Evolutionary conservation across 805 yeast genomes (phyloP).

Genomic region (Alloascoidea africana): DNA sequence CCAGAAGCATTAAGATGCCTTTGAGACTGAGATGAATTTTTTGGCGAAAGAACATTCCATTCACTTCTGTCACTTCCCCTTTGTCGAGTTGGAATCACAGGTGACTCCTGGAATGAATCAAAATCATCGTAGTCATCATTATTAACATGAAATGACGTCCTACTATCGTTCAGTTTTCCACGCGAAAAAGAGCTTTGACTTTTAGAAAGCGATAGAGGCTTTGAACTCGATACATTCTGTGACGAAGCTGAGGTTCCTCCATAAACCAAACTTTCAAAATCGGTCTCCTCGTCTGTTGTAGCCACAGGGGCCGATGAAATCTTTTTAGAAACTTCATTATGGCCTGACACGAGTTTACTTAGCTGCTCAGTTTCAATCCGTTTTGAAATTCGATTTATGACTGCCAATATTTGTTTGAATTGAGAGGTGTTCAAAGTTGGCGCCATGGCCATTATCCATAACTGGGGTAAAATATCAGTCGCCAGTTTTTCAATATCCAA

Average conservation of each 20-base stretch:
- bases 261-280: slow-evolving; percentile 6
- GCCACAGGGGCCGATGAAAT: slow-evolving; percentile 6
- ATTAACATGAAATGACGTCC: background rate
- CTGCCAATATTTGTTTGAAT: slow-evolving; percentile 23
- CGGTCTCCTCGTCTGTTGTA: slow-evolving; percentile 12
- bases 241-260: slow-evolving; percentile 7
- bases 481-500: slow-evolving; percentile 35
- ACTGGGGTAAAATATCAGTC: slow-evolving; percentile 36
- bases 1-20: too few relatives aligned
- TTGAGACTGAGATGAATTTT: too few relatives aligned
- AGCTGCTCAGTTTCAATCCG: slow-evolving; percentile 29
- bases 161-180: background rate
- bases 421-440: slow-evolving; percentile 25
- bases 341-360: slow-evolving; percentile 17
- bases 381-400: slow-evolving; percentile 25
- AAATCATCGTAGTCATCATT: slow-evolving; percentile 1
- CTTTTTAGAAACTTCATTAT: slow-evolving; percentile 5
- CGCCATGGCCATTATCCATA: slow-evolving; percentile 34
- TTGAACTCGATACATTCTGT: background rate
- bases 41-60: too few relatives aligned
- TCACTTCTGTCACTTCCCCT: too few relatives aligned
- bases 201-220: background rate
- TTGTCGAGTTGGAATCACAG: background rate
- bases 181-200: background rate
- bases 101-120: background rate